These are phyloP conservation scores for Hyaloscypha hepaticicola DNA, from an alignment of 495 filamentous ascomycete genomes.

Conservation along the genomic window DNA sequence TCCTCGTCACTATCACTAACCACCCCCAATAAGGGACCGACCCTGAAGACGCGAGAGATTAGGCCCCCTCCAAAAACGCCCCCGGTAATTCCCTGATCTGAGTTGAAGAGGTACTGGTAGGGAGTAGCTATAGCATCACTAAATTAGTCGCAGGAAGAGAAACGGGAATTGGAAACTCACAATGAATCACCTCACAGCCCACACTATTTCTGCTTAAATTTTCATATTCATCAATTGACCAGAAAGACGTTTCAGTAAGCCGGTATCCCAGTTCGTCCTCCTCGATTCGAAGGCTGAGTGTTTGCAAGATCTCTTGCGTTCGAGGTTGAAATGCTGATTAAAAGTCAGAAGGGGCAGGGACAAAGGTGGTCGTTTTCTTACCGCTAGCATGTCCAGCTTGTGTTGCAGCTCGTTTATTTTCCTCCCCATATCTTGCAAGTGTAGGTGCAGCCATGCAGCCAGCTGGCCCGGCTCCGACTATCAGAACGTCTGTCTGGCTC, in stretches of 20 bases:
- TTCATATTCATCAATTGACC: conserved; percentile 17
- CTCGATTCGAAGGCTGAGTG: conserved; percentile 20
- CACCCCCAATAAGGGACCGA: conserved; percentile 8
- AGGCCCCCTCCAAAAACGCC: conserved; percentile 4
- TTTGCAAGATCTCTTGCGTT: conserved; percentile 34
- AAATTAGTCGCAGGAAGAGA: conserved; percentile 8
- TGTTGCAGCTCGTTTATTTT: conserved; percentile 41
- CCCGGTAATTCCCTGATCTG: conserved; percentile 16
- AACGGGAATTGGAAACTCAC: conserved; percentile 6
- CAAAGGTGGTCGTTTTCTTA: conserved; percentile 9
- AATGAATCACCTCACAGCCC: conserved; percentile 9
- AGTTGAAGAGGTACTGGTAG: conserved; percentile 10
- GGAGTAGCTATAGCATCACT: conserved; percentile 6
- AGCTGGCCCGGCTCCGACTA: conserved; percentile 42
- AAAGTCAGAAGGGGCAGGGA: conserved; percentile 3
- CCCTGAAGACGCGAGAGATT: conserved; percentile 10
- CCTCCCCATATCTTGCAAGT: conserved; percentile 47
- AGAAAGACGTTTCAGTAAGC: conserved; percentile 25
- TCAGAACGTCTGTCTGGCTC: conserved; percentile 12
- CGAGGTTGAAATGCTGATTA: conserved; percentile 20
- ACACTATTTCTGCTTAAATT: conserved; percentile 11
- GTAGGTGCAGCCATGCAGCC: conserved; percentile 47
- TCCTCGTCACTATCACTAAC: too few species aligned
- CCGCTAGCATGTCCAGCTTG: conserved; percentile 36
- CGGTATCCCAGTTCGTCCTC: conserved; percentile 17